Percentiles rank a stretch among this genome's conserved stretches.
These are phyloP conservation scores for Kluyveromyces siamensis DNA, from an alignment of 805 yeast species.

Conservation along the genomic window DNA sequence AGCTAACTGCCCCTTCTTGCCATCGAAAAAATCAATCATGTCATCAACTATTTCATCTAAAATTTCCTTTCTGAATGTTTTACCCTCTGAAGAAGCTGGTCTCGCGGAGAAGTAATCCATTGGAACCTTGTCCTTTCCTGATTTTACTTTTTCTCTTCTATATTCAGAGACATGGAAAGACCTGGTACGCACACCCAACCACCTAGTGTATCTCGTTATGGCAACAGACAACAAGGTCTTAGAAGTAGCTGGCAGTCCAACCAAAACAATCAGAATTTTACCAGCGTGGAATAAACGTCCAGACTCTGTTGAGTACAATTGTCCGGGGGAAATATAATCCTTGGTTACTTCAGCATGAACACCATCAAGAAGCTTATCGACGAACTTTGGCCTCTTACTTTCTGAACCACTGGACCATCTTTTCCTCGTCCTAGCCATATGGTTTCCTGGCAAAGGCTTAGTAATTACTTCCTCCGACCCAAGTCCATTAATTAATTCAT, in stretches of 20 bases:
- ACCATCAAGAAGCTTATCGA: conserved; percentile 35
- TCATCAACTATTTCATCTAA: conserved; percentile 59
- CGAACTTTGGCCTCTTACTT: conserved; percentile 6
- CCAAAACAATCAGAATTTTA: conserved; percentile 75
- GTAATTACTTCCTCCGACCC: conserved; percentile 18
- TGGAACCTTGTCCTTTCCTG: conserved; percentile 39
- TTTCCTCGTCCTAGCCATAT: conserved; percentile 45
- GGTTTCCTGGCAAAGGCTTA: conserved; percentile 43
- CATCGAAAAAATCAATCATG: conserved; percentile 58
- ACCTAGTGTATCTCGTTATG: conserved; percentile 81
- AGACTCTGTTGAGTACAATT: conserved; percentile 82
- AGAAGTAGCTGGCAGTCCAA: conserved; percentile 93
- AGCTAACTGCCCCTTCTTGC: conserved; percentile 86
- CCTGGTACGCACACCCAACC: conserved; percentile 93
- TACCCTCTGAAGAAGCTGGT: conserved; percentile 40
- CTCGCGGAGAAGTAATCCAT: conserved; percentile 58
- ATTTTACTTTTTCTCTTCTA: conserved; percentile 44
- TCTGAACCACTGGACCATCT: conserved; percentile 34
- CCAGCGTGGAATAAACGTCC: conserved; percentile 96
- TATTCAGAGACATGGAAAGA: conserved; percentile 90
- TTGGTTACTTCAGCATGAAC: conserved; percentile 44
- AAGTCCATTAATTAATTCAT: conserved; percentile 17
- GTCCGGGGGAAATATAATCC: conserved; percentile 78
- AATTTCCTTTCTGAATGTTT: conserved; percentile 46
- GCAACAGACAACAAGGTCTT: conserved; percentile 90